Evolutionary conservation across 768 basidiomycete genomes (phyloP), one percentile per base, ranked within the genome.

Genomic region (Rhizopogon rudus): DNA sequence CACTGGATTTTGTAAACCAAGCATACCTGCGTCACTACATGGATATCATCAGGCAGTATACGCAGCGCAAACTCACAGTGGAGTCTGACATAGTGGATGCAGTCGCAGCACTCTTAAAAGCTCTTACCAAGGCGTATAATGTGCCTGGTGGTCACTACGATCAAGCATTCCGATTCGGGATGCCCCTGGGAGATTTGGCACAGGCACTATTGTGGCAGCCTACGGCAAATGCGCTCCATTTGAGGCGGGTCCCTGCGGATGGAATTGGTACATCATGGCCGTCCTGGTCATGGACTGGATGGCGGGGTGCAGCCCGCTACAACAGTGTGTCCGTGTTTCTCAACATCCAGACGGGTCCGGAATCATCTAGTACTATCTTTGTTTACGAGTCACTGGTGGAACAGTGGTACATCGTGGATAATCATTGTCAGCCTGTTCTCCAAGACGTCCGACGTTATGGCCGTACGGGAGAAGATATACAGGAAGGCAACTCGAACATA

Each of bases 271-370:
- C 60, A 2, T 25, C 17, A 22, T 63, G 56, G 52, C 64, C 64
- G 4, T 63, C 64, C 8, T 65, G 64, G 64, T 61, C 64, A 14
- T 65, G 64, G 64, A 53, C 62, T 3, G 64, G 58, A 3, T 65
- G 64, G 64, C 60, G 49, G 20, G 64, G 64, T 22, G 60, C 60
- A 3, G 45, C 56, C 13, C 28, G 25, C 14, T 56, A 56, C 40
- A 31, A 1, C 31, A 31, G 31, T 31, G 31, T 31, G 55, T 33
- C 1, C 40, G 48, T 37, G 33, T 17, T 3, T 60, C 53, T 35
- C 43, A 17, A 1, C 33, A 16, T 9, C 63, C 64, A 17, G 46
- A 28, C 1, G 64, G 58, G 40, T 8, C 31, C 31, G 8, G 31
- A 31, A 9, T 2, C 31, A 33, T 33, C 31, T 33, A 9, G 31